Base-by-base conservation (phyloP, 2,329 filamentous ascomycete species). In the Graphium sp. region DNA sequence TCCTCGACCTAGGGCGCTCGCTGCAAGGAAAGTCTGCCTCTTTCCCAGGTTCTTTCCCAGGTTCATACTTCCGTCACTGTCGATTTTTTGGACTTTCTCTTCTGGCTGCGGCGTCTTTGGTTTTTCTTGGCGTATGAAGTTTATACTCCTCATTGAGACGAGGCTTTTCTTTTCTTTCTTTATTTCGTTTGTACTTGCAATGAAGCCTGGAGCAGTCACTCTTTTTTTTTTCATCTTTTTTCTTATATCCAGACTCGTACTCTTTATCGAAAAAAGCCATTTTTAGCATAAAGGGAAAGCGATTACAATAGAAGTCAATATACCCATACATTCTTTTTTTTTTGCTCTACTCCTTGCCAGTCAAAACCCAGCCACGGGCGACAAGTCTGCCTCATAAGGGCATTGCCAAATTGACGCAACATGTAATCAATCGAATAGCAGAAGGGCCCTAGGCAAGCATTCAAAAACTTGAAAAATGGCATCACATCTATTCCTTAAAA, bases 211-310 rank as follows among this genome's bases (percentile, higher is more conserved):
- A 22, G 14, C 15, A 28, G 19, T n/a, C 18, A 13, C 7, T 8
- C 10, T 28, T 21, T 22, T 20, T 22, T 32, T 30, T 16, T 13
- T 19, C 22, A 17, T n/a, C 21, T 26, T 30, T 21, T 15, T 22
- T 30, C 19, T 7, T 27, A n/a, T n/a, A n/a, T n/a, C n/a, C n/a
- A n/a, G n/a, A n/a, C n/a, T n/a, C n/a, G n/a, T n/a, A n/a, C n/a
- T n/a, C n/a, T n/a, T n/a, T n/a, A n/a, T n/a, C n/a, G n/a, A n/a
- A n/a, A n/a, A n/a, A n/a, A n/a, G n/a, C n/a, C n/a, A n/a, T n/a
- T n/a, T n/a, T n/a, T n/a, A n/a, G n/a, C n/a, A n/a, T n/a, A n/a
- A n/a, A n/a, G n/a, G n/a, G n/a, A n/a, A n/a, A n/a, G n/a, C n/a
- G n/a, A n/a, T n/a, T n/a, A 27, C 13, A 17, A 17, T 8, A 16